A percentile compares a stretch with the other conserved stretches of the same genome.
Conservation (phyloP, 768 basidiomycete genomes). For the Lactarius tabidus region DNA sequence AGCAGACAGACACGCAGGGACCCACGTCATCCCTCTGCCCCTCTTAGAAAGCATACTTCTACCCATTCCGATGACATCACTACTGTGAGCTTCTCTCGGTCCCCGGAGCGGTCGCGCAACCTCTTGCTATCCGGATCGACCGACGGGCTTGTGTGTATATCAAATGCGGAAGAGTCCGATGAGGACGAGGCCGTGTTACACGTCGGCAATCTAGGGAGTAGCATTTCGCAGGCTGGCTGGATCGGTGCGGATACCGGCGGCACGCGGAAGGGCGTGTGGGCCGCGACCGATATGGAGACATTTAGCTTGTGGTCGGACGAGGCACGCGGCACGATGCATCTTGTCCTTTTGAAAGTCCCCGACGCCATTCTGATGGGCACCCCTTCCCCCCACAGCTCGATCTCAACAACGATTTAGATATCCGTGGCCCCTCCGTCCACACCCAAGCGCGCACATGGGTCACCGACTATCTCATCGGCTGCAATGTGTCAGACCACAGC, state of each 20-base stretch:
- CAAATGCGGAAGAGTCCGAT: constrained; percentile 68
- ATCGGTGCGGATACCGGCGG: constrained; percentile 34
- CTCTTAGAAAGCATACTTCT: constrained; percentile 70
- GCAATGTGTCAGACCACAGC: constrained; percentile 36
- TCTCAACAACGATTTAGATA: constrained; percentile 50
- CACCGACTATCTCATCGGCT: constrained; percentile 72
- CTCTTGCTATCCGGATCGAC: constrained; percentile 77
- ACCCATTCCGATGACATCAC: constrained; percentile 96
- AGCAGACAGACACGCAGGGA: constrained; percentile 53
- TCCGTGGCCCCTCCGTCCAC: constrained; percentile 62
- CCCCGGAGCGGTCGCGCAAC: constrained; percentile 6
- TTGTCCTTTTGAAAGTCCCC: background rate
- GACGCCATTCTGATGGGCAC: background rate
- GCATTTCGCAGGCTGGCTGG: constrained; percentile 75
- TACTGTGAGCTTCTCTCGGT: constrained; percentile 47
- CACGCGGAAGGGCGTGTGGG: constrained; percentile 57
- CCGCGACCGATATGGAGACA: constrained; percentile 92
- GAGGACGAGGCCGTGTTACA: constrained; percentile 83
- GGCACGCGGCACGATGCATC: constrained; percentile 34
- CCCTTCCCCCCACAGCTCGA: constrained; percentile 48
- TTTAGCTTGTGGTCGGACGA: constrained; percentile 80
- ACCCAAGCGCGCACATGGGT: constrained; percentile 58
- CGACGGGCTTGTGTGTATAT: constrained; percentile 76
- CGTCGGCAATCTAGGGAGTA: constrained; percentile 85
- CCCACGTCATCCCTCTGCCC: constrained; percentile 67